Conservation (phyloP, 371 early-diverging fungal species). For the Entomophthora muscae region DNA sequence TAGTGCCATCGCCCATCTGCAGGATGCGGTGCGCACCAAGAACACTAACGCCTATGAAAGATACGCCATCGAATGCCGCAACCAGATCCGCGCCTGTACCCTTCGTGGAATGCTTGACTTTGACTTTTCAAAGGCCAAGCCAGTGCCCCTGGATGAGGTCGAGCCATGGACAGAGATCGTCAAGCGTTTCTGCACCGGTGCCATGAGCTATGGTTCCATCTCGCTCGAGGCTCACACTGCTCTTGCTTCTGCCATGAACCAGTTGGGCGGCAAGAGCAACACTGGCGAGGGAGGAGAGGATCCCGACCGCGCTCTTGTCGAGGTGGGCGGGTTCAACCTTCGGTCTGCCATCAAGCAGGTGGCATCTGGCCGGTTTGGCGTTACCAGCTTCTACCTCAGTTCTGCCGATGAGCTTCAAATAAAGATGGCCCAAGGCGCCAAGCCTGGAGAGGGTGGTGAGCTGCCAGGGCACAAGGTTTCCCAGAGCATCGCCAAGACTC, state of each 20-base stretch:
- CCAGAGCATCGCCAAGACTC: slow-evolving; percentile 74
- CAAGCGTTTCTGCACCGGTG: slow-evolving; percentile 91
- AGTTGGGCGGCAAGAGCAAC: slow-evolving; percentile 87
- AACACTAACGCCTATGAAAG: slow-evolving; percentile 67
- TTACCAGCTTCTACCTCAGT: slow-evolving; percentile 79
- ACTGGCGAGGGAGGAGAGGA: slow-evolving; percentile 98
- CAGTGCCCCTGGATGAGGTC: slow-evolving; percentile 82
- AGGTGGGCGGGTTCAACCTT: slow-evolving; percentile 39
- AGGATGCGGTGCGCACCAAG: slow-evolving; percentile 89
- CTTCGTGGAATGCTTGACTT: slow-evolving; percentile 90
- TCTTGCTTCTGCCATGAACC: slow-evolving; percentile 88
- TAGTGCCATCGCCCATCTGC: slow-evolving; percentile 63
- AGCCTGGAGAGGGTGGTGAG: slow-evolving; percentile 91
- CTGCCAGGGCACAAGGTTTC: slow-evolving; percentile 73
- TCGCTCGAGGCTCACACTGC: slow-evolving; percentile 85
- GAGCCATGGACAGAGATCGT: slow-evolving; percentile 93
- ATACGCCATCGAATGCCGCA: slow-evolving; percentile 60
- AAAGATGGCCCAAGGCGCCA: slow-evolving; percentile 98
- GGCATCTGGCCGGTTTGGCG: slow-evolving; percentile 94
- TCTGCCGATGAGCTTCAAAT: slow-evolving; percentile 93
- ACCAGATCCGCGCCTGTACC: slow-evolving; percentile 78
- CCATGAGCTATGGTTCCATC: slow-evolving; percentile 97
- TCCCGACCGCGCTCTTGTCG: slow-evolving; percentile 48
- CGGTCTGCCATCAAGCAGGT: slow-evolving; percentile 96
- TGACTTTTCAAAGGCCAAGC: slow-evolving; percentile 40